Percentiles rank a stretch among this genome's conserved stretches.
These are phyloP conservation scores for Xylariaceae sp. DNA, from an alignment of 2,329 filamentous ascomycete species.

Conservation along the genomic window DNA sequence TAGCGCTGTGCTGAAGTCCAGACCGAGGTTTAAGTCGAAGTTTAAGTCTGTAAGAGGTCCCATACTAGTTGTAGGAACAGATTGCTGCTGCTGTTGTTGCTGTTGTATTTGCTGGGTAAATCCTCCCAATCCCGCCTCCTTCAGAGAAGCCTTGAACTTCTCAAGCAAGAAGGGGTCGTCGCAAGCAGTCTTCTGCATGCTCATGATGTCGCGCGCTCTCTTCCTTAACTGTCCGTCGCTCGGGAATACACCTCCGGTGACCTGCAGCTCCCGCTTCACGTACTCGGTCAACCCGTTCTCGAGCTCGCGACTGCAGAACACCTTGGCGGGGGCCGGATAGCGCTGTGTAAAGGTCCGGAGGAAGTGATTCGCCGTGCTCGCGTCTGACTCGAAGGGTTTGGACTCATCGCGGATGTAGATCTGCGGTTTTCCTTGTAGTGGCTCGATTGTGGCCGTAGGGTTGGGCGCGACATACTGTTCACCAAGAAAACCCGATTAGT, in stretches of 20 bases:
- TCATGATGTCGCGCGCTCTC: constrained; percentile 44
- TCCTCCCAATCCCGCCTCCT: constrained; percentile 14
- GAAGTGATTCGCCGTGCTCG: constrained; percentile 43
- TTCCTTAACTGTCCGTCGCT: constrained; percentile 42
- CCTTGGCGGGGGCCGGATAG: constrained; percentile 41
- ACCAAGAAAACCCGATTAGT: not conserved
- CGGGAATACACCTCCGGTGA: constrained; percentile 40
- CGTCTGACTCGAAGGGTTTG: constrained; percentile 39
- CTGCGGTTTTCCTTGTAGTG: constrained; percentile 31
- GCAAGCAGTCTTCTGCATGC: constrained; percentile 43
- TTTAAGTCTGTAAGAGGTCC: no score
- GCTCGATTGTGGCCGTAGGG: constrained; percentile 28
- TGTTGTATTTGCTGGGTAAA: no score
- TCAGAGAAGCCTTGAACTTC: constrained; percentile 48
- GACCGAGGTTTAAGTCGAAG: no score
- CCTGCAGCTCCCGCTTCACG: constrained; percentile 37
- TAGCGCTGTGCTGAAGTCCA: constrained; percentile 9
- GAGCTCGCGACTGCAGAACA: constrained; percentile 56
- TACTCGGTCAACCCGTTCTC: constrained; percentile 49
- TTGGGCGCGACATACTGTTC: constrained; percentile 43
- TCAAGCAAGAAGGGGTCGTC: constrained; percentile 48
- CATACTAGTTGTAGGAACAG: no score
- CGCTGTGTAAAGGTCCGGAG: constrained; percentile 40
- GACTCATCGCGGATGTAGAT: constrained; percentile 33
- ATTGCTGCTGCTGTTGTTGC: no score